Base-by-base conservation (phyloP, 1,139 yeast species). In the Barnettozyma hawaiiensis region DNA sequence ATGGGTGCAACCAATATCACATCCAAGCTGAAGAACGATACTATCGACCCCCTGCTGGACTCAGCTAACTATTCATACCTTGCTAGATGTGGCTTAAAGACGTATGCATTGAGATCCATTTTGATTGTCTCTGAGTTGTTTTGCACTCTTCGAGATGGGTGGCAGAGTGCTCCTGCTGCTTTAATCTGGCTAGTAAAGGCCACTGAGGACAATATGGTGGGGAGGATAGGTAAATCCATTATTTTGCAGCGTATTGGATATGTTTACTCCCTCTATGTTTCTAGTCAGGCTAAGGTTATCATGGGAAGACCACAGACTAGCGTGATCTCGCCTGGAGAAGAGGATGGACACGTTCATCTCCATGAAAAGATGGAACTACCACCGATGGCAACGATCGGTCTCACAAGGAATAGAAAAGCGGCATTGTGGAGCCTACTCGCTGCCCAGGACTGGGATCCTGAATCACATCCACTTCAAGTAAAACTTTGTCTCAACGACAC, bases 361-460 rank as follows among this genome's bases (percentile, higher is more conserved):
- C 63, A 67, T 3, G 43, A 61, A 28, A 77, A 77, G 49, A 43
- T 73, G n/a, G 36, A 43, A 2, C 61, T 63, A 11, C 58, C 66
- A 3, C 62, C 65, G 28, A 60, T 68, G 45, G 64, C 67, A 4
- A 65, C 69, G 0, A 60, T 71, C 27, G 89, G 87, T 0, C 58
- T 77, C 31, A 74, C 84, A 2, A 69, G 95, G 44, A 64, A 64
- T 42, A 71, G 97, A 44, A 87, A 86, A 57, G 79, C 92, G 1
- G 78, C 87, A 1, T 69, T 90, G 27, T 90, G 96, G 90, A 73
- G 76, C 53, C 62, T 89, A 16, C 62, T 90, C 21, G 81, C 96
- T 0, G 83, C 90, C 5, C 76, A 76, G 45, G 86, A 84, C 56
- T 82, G 96, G 89, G 66, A 67, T 42, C 57, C 48, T 44, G 66